Evolutionary conservation across 768 basidiomycete species (phyloP).

Genomic region (Antrodiella citrinella): DNA sequence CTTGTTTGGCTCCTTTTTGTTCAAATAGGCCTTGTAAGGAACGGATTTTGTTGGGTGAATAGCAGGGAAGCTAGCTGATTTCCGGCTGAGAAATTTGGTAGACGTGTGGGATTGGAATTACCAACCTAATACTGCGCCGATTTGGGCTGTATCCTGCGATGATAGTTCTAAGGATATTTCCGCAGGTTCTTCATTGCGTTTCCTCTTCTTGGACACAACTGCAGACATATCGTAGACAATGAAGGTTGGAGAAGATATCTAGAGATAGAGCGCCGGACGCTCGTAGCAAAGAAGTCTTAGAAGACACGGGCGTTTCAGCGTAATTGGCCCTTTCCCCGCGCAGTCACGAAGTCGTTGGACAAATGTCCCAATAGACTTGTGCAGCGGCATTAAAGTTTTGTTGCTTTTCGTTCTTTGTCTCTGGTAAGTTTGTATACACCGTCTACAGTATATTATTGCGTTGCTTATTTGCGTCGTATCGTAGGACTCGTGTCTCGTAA

Average conservation of each 20-base stretch:
- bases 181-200: slow-evolving; percentile 31
- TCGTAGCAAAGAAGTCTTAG: not conserved
- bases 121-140: slow-evolving; percentile 49
- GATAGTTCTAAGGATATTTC: slow-evolving; percentile 31
- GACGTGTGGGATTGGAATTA: slow-evolving; percentile 6
- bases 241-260: not conserved
- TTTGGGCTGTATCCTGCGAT: slow-evolving; percentile 25
- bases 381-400: no score
- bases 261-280: not conserved
- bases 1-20: slow-evolving; percentile 21
- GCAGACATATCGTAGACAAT: not conserved
- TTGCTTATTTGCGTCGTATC: no score
- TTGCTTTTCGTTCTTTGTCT: no score
- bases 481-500: not conserved
- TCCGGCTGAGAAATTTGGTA: not conserved
- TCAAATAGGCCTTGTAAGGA: slow-evolving; percentile 53
- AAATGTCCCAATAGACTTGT: not conserved
- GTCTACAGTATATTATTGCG: no score
- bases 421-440: no score
- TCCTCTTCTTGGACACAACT: slow-evolving; percentile 32
- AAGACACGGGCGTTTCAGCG: not conserved
- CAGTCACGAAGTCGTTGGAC: not conserved
- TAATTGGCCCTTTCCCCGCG: not conserved
- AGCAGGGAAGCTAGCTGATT: slow-evolving; percentile 56
- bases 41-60: slow-evolving; percentile 49